These are phyloP conservation scores for Flaveria sonorensis DNA, from an alignment of 129 eudicot genomes.

Conservation along the genomic window DNA sequence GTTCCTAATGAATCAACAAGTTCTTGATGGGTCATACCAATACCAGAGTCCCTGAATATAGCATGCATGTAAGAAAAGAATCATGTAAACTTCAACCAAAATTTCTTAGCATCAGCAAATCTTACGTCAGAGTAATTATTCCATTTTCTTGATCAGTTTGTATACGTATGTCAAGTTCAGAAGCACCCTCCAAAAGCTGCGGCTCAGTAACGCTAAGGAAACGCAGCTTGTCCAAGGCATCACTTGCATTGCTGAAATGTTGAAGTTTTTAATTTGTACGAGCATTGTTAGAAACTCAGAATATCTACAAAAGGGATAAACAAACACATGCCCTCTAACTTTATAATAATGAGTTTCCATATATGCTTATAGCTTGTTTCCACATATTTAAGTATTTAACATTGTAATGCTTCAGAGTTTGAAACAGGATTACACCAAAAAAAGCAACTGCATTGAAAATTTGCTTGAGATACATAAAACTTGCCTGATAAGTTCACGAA, in stretches of 20 bases:
- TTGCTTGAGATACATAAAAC: not conserved
- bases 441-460: constrained; percentile 2
- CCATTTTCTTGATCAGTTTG: constrained; percentile 88
- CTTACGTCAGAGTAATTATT: constrained; percentile 77
- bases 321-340: not conserved
- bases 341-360: not conserved
- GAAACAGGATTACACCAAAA: not conserved
- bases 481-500: constrained; percentile 92
- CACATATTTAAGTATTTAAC: not conserved
- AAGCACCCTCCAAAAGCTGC: constrained; percentile 69
- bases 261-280: not conserved
- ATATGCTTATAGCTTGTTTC: not conserved
- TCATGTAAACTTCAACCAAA: not conserved
- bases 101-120: not conserved
- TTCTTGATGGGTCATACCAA: constrained; percentile 94
- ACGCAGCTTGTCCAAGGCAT: constrained; percentile 97
- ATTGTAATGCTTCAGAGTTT: not conserved
- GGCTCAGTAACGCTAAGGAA: constrained; percentile 84
- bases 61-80: not conserved
- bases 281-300: constrained; percentile 4
- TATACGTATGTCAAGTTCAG: constrained; percentile 88
- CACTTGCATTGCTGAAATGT: constrained; percentile 86
- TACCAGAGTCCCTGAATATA: constrained; percentile 74
- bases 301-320: not conserved
- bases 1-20: constrained; percentile 95